Conservation (phyloP, 2,329 filamentous ascomycete species). For the Pseudopyrenochaeta lycopersici region DNA sequence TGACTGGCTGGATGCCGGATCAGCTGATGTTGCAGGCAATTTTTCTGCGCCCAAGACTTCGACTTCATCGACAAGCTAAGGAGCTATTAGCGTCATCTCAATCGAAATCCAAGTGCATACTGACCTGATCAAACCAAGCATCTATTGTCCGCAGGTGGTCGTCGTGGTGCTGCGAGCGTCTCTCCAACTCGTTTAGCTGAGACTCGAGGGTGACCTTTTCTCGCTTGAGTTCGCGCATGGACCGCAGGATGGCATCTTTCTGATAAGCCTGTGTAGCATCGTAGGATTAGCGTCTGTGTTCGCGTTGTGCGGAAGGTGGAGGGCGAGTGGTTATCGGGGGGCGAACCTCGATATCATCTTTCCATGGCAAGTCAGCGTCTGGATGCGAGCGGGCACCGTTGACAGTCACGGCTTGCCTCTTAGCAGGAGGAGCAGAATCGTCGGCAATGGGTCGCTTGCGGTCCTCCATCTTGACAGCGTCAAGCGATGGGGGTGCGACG, state of each 20-base stretch:
- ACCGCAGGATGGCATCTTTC: conserved; percentile 95
- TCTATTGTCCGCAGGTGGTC: conserved; percentile 92
- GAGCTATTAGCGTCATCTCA: conserved; percentile 34
- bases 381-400: conserved; percentile 77
- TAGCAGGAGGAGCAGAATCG: conserved; percentile 86
- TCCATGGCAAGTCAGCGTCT: conserved; percentile 74
- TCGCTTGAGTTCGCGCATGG: conserved; percentile 98
- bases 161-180: conserved; percentile 82
- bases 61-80: conserved; percentile 59
- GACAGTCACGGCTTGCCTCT: conserved; percentile 78
- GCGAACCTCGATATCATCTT: conserved; percentile 78
- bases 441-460: conserved; percentile 94
- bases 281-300: conserved; percentile 42
- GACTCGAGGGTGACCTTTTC: conserved; percentile 84
- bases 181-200: conserved; percentile 81
- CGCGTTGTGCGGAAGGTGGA: conserved; percentile 28
- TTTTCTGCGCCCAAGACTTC: conserved; percentile 53
- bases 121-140: conserved; percentile 92
- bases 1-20: conserved; percentile 35
- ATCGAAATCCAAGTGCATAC: conserved; percentile 37
- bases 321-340: conserved; percentile 38
- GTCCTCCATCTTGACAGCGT: conserved; percentile 97
- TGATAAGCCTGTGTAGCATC: conserved; percentile 73
- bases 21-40: conserved; percentile 29
- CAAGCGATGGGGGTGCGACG: conserved; percentile 78